phyloP scores from a whole-genome alignment of 768 basidiomycete species.

The Hydnum rufescens region DNA sequence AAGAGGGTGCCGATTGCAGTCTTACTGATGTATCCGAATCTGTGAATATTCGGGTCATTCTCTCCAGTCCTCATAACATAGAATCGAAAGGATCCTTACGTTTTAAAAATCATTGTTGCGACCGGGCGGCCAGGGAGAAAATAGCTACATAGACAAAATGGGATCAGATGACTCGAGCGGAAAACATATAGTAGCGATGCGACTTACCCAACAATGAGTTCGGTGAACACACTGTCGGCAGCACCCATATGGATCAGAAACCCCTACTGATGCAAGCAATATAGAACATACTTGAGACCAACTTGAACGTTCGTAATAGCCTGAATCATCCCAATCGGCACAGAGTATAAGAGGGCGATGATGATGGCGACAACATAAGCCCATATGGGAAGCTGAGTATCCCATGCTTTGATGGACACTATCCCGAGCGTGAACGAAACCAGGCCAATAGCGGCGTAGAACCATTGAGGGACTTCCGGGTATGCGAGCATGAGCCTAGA shows the following conservation, averaged over 20 bases:
- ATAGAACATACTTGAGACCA: conserved; percentile 9
- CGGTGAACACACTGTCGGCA: conserved; percentile 14
- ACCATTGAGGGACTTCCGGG: conserved; percentile 17
- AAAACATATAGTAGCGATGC: too few species aligned
- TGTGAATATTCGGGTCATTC: neutral
- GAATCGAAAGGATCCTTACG: neutral
- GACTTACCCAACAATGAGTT: conserved; percentile 16
- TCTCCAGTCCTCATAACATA: neutral
- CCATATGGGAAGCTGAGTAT: conserved; percentile 16
- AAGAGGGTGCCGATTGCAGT: neutral
- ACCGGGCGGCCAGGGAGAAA: conserved; percentile 15
- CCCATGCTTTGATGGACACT: conserved; percentile 14
- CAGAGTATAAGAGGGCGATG: conserved; percentile 10
- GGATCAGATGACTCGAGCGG: too few species aligned
- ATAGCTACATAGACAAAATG: too few species aligned
- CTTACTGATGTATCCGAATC: conserved; percentile 11
- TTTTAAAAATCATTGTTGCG: conserved; percentile 18
- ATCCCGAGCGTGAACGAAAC: conserved; percentile 12
- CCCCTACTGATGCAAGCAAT: neutral
- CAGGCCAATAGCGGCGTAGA: conserved; percentile 13
- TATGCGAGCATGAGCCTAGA: conserved; percentile 15
- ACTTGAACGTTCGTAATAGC: conserved; percentile 17
- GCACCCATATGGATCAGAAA: conserved; percentile 9
- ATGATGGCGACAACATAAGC: conserved; percentile 13
- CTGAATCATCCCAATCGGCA: conserved; percentile 18